A percentile compares a stretch with the other conserved stretches of the same genome.
Conservation (phyloP, 116 monocot species). For the Iris pallida region DNA sequence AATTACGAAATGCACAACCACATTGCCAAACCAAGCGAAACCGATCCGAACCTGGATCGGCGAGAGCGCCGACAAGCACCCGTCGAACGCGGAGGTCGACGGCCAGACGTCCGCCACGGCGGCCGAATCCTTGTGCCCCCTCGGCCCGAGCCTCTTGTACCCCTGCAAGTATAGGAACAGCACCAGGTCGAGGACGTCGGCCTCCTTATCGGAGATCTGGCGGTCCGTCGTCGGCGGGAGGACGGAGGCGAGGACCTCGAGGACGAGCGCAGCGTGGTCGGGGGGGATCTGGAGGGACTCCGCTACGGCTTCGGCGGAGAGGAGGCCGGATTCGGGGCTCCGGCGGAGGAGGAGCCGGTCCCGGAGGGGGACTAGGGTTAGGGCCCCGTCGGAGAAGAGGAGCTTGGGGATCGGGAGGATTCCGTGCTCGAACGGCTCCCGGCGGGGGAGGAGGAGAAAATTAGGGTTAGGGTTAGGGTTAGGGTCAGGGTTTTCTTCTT, state of each 20-base stretch:
- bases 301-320: constrained; percentile 22
- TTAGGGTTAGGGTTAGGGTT: background rate
- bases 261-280: constrained; percentile 21
- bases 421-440: constrained; percentile 46
- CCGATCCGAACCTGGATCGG: constrained; percentile 30
- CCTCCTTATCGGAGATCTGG: constrained; percentile 6
- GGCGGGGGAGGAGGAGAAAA: constrained; percentile 30
- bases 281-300: constrained; percentile 39
- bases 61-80: constrained; percentile 39
- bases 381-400: constrained; percentile 30
- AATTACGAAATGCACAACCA: background rate
- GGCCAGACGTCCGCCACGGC: constrained; percentile 45
- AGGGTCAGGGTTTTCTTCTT: background rate
- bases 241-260: constrained; percentile 37
- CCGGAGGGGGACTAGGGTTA: constrained; percentile 23
- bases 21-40: background rate
- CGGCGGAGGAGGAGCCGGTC: constrained; percentile 20
- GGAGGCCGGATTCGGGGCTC: constrained; percentile 5
- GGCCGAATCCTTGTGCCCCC: constrained; percentile 36
- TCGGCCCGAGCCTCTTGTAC: constrained; percentile 34
- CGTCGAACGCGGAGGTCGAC: constrained; percentile 38
- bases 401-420: constrained; percentile 45
- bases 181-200: constrained; percentile 29
- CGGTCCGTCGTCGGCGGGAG: constrained; percentile 16
- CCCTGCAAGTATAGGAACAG: constrained; percentile 40